Base-by-base conservation (phyloP, 257 asterid species). In the Petunia secreta region DNA sequence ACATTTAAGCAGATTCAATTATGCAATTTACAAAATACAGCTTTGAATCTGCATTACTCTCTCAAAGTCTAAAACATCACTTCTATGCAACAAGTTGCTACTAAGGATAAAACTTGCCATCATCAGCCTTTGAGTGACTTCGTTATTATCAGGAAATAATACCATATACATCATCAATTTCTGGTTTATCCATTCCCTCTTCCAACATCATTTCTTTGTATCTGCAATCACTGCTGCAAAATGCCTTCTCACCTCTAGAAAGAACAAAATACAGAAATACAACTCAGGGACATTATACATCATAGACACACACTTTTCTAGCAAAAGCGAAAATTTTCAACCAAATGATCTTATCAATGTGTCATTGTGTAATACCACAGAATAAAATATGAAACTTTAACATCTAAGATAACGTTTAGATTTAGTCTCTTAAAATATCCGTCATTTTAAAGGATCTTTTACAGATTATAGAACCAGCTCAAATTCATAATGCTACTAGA, bases 161-260 rank as follows among this genome's bases (percentile, higher is more conserved):
- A 84, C 82, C 85, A 77, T 62, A 85, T 57, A 75, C 83, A 25
- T 81, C 87, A 58, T 85, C 88, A 48, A 60, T 73, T 58, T 86
- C 88, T 66, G 87, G 68, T n/a, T 79, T 83, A 75, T 79, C 87
- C 80, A 75, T 77, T 71, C 67, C 86, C 43, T 89, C 88, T 57
- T 91, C 94, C 68, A 85, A 25, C 89, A 85, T 85, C 84, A 92
- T 90, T 79, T 89, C 91, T 79, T 82, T 88, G 84, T 84, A 79
- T 46, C 97, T 87, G 86, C 95, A 90, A 0, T 92, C 97, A 79
- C 83, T 86, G 88, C 95, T 92, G 83, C 93, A 92, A 74, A 92
- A 90, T 38, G 97, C 97, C 84, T 88, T 92, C 84, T 92, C 97
- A 16, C 97, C 97, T 85, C 97, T 91, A 85, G 55, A 84, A 57